These are phyloP conservation scores for Lotmaria passim DNA, from an alignment of 208 protist species.

Conservation along the genomic window DNA sequence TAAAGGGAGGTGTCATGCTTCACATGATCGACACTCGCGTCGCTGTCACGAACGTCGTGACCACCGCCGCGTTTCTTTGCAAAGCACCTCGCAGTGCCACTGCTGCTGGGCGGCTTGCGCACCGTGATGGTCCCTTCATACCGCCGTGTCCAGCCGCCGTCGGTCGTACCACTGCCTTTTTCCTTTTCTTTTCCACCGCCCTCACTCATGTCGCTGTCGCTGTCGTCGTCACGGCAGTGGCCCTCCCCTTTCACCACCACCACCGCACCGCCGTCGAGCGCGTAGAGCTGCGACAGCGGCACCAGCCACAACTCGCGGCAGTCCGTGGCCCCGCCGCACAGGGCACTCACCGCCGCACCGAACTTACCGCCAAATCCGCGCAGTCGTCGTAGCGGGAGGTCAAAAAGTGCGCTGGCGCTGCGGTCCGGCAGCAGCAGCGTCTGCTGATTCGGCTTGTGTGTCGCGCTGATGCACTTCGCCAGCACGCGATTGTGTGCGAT, in stretches of 20 bases:
- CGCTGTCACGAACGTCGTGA: too few species aligned
- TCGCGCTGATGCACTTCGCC: conserved; percentile 80
- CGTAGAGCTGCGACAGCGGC: conserved; percentile 27
- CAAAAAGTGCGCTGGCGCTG: conserved; percentile 61
- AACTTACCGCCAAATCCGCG: conserved; percentile 87
- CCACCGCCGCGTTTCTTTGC: too few species aligned
- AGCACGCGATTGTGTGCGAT: conserved; percentile 87
- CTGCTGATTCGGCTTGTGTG: conserved; percentile 88
- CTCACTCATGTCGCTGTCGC: too few species aligned
- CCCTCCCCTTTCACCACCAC: too few species aligned
- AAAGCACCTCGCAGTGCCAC: too few species aligned
- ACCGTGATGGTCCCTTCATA: too few species aligned
- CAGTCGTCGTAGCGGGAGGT: conserved; percentile 52
- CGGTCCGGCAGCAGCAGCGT: conserved; percentile 73
- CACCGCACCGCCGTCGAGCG: too few species aligned
- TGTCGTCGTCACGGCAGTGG: too few species aligned
- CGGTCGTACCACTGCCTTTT: too few species aligned
- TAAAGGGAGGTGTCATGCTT: conserved; percentile 18
- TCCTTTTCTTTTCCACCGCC: too few species aligned
- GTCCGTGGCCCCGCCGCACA: conserved; percentile 41
- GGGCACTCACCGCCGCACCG: conserved; percentile 49
- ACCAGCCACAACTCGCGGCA: conserved; percentile 68
- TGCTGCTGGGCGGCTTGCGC: too few species aligned
- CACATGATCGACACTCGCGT: neutral
- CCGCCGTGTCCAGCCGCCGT: too few species aligned